Evolutionary conservation across 352 stramenopile genomes (phyloP), one percentile per base, ranked within the genome.

Genomic region (Globisporangium uncinulatum): DNA sequence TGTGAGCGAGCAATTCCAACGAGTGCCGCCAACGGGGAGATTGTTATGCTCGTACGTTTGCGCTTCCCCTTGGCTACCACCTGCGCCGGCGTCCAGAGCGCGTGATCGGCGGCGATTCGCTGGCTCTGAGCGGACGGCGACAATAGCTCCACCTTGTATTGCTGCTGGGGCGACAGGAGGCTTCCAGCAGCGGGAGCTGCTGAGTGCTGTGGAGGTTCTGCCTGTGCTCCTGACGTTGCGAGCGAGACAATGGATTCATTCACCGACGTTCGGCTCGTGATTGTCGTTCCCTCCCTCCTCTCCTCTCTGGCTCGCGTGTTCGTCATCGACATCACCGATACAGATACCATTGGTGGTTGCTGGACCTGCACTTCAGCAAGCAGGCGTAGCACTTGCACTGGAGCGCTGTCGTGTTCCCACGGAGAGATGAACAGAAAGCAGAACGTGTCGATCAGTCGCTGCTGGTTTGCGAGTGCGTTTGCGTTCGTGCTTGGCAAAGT

Each of bases 1-100:
- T 15, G 6, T 9, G 53, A 42, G 9, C 41, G 20, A n/a, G 36
- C 14, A 4, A 37, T 37, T 6, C 46, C 17, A 7, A 45, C 24
- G 6, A 36, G 47, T 8, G 34, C 34, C 6, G 9, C 11, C 8
- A 39, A 39, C 1, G 57, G 57, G 3, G 57, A 63, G 57, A 63
- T 63, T 42, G 57, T 63, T 42, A 57, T 45, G 21, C 51, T 52
- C 34, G 53, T 32, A 20, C 57, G 57, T n/a, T 58, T 63, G 17
- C 57, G 34, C 24, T 56, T 57, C 11, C 39, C 48, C 15, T 15
- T 51, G 19, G 48, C 49, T 5, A 15, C 10, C 9, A 29, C 15
- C 19, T 51, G 34, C 19, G 54, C 57, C 5, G 57, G 57, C 15
- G 57, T 63, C 11, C 43, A 45, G 10, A 45, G 20, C 7, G 29